Conservation (phyloP, 805 yeast genomes). For the Kluyveromyces dobzhanskii region DNA sequence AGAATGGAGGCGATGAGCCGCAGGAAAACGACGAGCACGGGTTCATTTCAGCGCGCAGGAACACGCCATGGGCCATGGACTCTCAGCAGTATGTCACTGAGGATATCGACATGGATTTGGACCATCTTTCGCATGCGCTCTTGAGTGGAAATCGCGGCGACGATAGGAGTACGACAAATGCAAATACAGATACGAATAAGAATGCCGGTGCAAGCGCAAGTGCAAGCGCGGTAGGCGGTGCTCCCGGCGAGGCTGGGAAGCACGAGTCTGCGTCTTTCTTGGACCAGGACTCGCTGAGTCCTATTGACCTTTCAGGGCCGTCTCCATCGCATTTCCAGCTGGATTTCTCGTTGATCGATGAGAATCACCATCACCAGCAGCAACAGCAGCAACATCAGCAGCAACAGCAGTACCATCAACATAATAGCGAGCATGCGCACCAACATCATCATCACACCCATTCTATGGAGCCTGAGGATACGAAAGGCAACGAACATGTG, state of each 20-base stretch:
- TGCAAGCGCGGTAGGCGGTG: no score
- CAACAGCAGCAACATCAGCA: conserved; percentile 1
- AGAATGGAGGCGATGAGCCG: not conserved
- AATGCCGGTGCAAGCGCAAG: no score
- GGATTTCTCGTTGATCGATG: conserved; percentile 1
- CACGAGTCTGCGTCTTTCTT: not conserved
- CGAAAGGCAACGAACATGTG: conserved; percentile 18
- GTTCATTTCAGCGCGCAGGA: no score
- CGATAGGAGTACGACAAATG: no score
- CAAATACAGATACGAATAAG: no score
- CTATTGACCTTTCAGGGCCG: not conserved
- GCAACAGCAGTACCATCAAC: conserved; percentile 14
- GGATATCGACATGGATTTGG: conserved; percentile 12
- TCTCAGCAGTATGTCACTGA: conserved; percentile 1
- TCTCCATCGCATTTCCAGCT: conserved; percentile 2
- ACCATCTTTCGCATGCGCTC: conserved; percentile 11
- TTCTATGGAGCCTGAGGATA: not conserved
- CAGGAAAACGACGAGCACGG: not conserved
- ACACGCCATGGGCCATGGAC: conserved; percentile 3
- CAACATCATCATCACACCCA: not conserved
- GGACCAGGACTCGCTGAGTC: conserved; percentile 4
- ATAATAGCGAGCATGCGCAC: conserved; percentile 16
- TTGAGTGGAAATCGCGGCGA: conserved; percentile 2
- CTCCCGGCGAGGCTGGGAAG: not conserved
- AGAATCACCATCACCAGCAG: not conserved